phyloP scores from a whole-genome alignment of 2,329 filamentous ascomycete genomes.

The Nemania abortiva region DNA sequence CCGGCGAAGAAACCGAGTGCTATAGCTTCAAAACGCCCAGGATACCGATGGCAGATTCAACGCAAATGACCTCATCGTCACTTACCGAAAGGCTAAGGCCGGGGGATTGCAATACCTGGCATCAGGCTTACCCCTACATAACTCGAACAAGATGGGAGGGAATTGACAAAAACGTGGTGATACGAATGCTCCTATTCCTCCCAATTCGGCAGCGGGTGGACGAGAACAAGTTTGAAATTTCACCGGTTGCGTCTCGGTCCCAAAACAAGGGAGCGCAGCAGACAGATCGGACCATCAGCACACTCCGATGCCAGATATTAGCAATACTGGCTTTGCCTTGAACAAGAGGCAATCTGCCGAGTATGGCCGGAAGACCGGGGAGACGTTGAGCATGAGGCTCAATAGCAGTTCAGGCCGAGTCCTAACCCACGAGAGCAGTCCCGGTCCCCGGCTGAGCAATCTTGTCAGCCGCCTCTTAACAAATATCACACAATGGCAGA shows the following conservation, averaged over 20 bases:
- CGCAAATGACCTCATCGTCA: neutral
- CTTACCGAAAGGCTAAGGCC: neutral
- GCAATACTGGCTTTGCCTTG: neutral
- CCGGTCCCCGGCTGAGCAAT: neutral
- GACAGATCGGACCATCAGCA: neutral
- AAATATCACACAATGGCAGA: neutral
- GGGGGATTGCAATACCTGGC: neutral
- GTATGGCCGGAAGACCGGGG: neutral
- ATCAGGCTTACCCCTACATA: neutral
- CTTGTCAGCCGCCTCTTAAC: neutral
- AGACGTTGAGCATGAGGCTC: neutral
- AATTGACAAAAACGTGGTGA: neutral
- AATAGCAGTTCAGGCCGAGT: neutral
- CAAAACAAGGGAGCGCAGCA: neutral
- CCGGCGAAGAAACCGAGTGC: neutral
- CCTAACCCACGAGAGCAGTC: neutral
- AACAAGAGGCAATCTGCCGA: neutral
- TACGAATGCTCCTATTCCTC: neutral
- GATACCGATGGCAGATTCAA: neutral
- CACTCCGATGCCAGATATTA: neutral
- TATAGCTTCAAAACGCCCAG: neutral
- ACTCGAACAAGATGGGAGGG: neutral
- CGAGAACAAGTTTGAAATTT: neutral
- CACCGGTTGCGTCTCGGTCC: neutral
- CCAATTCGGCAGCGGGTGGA: neutral